Evolutionary conservation across 768 basidiomycete genomes (phyloP).

Genomic region (Tylopilus subfusipes): DNA sequence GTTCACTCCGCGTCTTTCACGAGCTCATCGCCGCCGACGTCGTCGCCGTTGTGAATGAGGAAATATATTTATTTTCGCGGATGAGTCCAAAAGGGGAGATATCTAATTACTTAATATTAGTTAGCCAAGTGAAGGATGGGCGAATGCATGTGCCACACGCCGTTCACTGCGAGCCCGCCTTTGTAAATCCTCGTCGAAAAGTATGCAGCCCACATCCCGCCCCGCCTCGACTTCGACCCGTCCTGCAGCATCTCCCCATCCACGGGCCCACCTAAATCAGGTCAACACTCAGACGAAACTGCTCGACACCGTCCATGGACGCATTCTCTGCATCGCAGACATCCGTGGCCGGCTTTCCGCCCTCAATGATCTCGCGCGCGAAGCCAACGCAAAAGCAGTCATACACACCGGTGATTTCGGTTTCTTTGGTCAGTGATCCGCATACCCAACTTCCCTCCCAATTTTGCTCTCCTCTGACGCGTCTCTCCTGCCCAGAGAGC

Average conservation of each 20-base stretch:
- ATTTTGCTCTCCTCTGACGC: constrained; percentile 14
- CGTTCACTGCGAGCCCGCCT: constrained; percentile 11
- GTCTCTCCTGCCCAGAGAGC: constrained; percentile 48
- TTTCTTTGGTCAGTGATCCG: constrained; percentile 71
- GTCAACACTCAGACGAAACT: constrained; percentile 78
- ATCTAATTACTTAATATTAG: constrained; percentile 26
- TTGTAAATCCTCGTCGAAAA: constrained; percentile 26
- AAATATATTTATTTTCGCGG: constrained; percentile 10
- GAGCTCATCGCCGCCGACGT: constrained; percentile 26
- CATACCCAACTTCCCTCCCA: background rate
- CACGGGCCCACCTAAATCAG: constrained; percentile 38
- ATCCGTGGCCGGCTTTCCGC: constrained; percentile 83
- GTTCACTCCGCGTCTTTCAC: constrained; percentile 18
- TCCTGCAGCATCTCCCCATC: constrained; percentile 55
- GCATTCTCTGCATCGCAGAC: constrained; percentile 94
- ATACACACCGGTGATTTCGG: constrained; percentile 99
- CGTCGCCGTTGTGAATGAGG: constrained; percentile 8
- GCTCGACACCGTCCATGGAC: constrained; percentile 74
- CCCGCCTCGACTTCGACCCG: constrained; percentile 61
- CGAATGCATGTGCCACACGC: constrained; percentile 9
- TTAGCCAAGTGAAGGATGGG: background rate
- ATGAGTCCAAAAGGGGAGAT: constrained; percentile 15
- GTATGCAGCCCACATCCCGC: constrained; percentile 54
- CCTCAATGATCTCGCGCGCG: constrained; percentile 86
- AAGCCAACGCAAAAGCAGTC: constrained; percentile 86